Conservation (phyloP, 176 grass and related monocot genomes). For the Avena sativa region DNA sequence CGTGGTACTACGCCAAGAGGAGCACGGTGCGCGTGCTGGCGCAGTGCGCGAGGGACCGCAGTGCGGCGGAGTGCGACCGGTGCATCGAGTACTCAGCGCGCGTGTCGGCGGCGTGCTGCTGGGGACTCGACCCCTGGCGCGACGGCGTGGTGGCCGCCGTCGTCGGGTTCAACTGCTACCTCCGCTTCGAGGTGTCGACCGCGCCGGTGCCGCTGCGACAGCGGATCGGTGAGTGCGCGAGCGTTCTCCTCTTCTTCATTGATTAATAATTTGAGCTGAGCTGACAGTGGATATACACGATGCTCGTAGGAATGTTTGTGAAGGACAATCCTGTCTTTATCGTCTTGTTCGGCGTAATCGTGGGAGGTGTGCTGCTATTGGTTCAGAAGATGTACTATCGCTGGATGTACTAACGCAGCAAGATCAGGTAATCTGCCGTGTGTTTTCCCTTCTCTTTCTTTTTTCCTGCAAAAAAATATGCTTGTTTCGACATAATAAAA, state of each 20-base stretch:
- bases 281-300: neutral
- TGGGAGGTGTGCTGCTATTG: neutral
- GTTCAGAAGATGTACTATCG: neutral
- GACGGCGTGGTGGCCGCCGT: neutral
- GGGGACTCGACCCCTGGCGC: neutral
- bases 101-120: conserved; percentile 1
- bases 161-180: neutral
- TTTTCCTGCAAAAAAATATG: too few relatives aligned
- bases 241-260: neutral
- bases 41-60: conserved; percentile 13
- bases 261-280: neutral
- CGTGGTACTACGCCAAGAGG: neutral
- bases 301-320: too few relatives aligned
- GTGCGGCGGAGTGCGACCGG: neutral
- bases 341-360: neutral
- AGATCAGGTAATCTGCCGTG: neutral
- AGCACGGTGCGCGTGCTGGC: conserved; percentile 6
- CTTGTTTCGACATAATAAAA: too few relatives aligned
- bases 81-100: neutral
- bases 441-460: neutral
- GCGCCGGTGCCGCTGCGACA: neutral
- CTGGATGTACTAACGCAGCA: neutral
- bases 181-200: neutral
- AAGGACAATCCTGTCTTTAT: neutral
- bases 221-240: neutral